These are phyloP conservation scores for Actinomortierella wolfii DNA, from an alignment of 371 early-diverging fungal genomes.

Conservation along the genomic window DNA sequence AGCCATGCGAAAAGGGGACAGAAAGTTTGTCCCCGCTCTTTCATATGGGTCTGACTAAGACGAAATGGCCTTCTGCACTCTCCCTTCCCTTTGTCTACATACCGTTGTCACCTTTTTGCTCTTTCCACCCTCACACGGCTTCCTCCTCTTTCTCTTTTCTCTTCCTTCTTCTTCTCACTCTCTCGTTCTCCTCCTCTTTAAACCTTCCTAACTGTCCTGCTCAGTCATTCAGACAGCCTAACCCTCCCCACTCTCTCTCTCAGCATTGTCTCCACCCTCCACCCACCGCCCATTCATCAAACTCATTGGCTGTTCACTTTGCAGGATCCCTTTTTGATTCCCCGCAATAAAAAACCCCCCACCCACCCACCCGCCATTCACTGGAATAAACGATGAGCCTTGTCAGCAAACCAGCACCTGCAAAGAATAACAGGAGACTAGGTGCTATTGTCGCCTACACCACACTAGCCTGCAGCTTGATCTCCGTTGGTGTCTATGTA, in stretches of 20 bases:
- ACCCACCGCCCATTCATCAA: background rate
- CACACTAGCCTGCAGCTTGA: constrained; percentile 47
- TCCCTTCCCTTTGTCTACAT: background rate
- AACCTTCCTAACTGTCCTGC: background rate
- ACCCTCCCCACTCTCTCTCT: background rate
- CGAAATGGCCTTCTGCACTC: background rate
- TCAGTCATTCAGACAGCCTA: background rate
- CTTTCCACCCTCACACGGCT: constrained; percentile 4
- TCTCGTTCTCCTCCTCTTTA: background rate
- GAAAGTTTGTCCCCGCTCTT: background rate
- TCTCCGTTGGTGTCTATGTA: constrained; percentile 48
- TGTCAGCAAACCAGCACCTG: too few relatives aligned
- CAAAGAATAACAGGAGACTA: constrained; percentile 23
- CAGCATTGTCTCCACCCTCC: background rate
- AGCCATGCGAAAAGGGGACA: background rate
- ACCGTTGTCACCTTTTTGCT: constrained; percentile 4
- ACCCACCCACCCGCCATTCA: too few relatives aligned
- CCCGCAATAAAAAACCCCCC: too few relatives aligned
- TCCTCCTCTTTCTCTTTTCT: background rate
- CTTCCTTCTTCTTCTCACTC: background rate
- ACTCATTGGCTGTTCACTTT: constrained; percentile 28
- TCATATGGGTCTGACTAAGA: too few relatives aligned
- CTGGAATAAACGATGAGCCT: too few relatives aligned
- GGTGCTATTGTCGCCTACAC: constrained; percentile 35
- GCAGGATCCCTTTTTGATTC: constrained; percentile 14